Percentiles rank a stretch among this genome's conserved stretches.
Evolutionary conservation across 2,329 filamentous ascomycete genomes (phyloP).

Genomic region (Trematosphaeria pertusa): DNA sequence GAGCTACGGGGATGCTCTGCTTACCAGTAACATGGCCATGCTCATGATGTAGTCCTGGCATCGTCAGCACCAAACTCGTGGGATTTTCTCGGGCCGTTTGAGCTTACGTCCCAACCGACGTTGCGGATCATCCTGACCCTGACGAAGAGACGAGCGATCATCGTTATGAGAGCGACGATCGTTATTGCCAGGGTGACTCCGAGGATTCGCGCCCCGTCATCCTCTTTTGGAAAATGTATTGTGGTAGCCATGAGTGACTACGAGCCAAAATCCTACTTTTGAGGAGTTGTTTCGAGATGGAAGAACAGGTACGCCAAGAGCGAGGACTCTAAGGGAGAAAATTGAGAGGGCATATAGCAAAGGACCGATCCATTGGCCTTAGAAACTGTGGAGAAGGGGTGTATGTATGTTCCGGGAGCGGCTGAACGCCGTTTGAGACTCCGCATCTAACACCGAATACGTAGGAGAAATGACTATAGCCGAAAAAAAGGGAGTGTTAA

Average conservation of each 20-base stretch:
- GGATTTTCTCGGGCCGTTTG: not conserved
- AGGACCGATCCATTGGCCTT: not conserved
- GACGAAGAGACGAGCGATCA: conserved; percentile 55
- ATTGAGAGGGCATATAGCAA: not conserved
- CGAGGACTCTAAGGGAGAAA: no score
- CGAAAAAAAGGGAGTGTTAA: not conserved
- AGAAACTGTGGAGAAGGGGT: not conserved
- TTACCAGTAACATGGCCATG: conserved; percentile 47
- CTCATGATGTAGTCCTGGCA: conserved; percentile 53
- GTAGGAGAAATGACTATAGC: not conserved
- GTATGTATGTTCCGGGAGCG: no score
- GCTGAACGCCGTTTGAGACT: not conserved
- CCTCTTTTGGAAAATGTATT: conserved; percentile 33
- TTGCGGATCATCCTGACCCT: conserved; percentile 58
- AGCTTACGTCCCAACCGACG: conserved; percentile 57
- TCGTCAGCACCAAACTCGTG: conserved; percentile 13
- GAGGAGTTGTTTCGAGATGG: no score
- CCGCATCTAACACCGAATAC: not conserved
- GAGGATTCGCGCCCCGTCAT: conserved; percentile 50
- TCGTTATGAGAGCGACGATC: conserved; percentile 48
- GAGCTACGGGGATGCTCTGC: not conserved
- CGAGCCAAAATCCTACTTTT: no score
- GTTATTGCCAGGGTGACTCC: conserved; percentile 52
- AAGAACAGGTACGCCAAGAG: no score
- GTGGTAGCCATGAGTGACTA: not conserved